A percentile compares a stretch with the other conserved stretches of the same genome.
Conservation (phyloP, 768 basidiomycete species). For the Trametes cingulata region DNA sequence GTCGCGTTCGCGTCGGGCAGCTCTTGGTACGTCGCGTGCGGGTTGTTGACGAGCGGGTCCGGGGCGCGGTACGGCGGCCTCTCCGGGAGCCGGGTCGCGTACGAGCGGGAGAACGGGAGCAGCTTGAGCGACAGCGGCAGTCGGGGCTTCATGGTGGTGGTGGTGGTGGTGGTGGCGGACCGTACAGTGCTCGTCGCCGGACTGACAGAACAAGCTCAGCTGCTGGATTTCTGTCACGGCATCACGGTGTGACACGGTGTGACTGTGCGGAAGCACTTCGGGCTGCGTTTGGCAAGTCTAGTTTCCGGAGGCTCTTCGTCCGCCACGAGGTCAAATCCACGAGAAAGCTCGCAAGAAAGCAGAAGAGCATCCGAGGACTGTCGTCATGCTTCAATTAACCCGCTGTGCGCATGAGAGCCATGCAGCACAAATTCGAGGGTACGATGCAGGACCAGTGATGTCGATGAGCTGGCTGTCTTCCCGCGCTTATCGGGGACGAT, state of each 20-base stretch:
- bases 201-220: background rate
- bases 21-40: slow-evolving; percentile 24
- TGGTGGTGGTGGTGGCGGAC: no score
- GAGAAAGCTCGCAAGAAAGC: background rate
- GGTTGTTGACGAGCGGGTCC: slow-evolving; percentile 34
- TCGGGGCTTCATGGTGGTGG: slow-evolving; percentile 22
- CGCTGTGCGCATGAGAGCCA: background rate
- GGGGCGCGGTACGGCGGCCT: slow-evolving; percentile 31
- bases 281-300: slow-evolving; percentile 3
- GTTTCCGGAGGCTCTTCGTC: background rate
- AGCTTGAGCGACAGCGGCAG: slow-evolving; percentile 14
- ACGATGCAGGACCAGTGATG: no score
- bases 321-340: background rate
- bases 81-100: slow-evolving; percentile 33
- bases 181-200: slow-evolving; percentile 1
- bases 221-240: background rate
- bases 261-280: background rate
- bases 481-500: background rate
- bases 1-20: slow-evolving; percentile 51
- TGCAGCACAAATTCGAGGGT: background rate
- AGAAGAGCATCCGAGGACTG: background rate
- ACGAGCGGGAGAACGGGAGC: slow-evolving; percentile 21
- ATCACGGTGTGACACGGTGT: slow-evolving; percentile 1
- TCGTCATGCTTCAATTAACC: background rate
- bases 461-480: background rate